These are phyloP conservation scores for Sporobolus alterniflorus DNA, from an alignment of 202 grass and related monocot species.

Conservation along the genomic window DNA sequence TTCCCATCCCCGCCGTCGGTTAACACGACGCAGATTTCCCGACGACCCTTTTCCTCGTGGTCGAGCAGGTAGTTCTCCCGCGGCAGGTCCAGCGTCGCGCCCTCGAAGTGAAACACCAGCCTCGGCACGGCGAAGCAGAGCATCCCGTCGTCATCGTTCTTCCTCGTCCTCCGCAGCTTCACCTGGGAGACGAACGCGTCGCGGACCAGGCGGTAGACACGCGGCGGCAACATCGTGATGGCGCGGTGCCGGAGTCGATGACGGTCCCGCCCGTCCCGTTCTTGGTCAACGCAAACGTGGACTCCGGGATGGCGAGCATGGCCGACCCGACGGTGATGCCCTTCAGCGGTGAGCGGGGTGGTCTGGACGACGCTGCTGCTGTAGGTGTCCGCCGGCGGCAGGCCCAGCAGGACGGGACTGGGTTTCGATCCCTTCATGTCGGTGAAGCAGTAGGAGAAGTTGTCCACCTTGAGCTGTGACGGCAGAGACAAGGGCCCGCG, in stretches of 20 bases:
- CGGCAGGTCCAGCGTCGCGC: conserved; percentile 37
- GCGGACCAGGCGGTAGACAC: neutral
- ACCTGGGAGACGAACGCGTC: neutral
- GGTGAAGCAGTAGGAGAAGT: conserved; percentile 59
- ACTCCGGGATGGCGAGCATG: conserved; percentile 27
- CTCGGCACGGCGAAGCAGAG: conserved; percentile 52
- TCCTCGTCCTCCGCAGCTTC: neutral
- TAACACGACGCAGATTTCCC: conserved; percentile 12
- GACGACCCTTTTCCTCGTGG: neutral
- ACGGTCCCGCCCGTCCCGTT: neutral
- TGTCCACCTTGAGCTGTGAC: conserved; percentile 42
- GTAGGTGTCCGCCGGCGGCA: conserved; percentile 22
- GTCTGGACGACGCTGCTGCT: neutral
- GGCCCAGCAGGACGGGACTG: conserved; percentile 21
- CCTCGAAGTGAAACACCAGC: conserved; percentile 32
- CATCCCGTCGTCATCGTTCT: neutral
- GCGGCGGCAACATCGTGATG: neutral
- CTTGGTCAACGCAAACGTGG: conserved; percentile 27
- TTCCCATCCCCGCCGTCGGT: neutral
- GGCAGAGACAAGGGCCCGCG: conserved; percentile 21
- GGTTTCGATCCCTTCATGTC: neutral
- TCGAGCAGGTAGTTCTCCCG: conserved; percentile 39
- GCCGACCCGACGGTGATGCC: conserved; percentile 33
- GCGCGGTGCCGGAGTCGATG: conserved; percentile 31
- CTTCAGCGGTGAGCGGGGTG: conserved; percentile 27